Evolutionary conservation across 1,139 yeast species (phyloP).

Genomic region (Suhomyces choctaworum): DNA sequence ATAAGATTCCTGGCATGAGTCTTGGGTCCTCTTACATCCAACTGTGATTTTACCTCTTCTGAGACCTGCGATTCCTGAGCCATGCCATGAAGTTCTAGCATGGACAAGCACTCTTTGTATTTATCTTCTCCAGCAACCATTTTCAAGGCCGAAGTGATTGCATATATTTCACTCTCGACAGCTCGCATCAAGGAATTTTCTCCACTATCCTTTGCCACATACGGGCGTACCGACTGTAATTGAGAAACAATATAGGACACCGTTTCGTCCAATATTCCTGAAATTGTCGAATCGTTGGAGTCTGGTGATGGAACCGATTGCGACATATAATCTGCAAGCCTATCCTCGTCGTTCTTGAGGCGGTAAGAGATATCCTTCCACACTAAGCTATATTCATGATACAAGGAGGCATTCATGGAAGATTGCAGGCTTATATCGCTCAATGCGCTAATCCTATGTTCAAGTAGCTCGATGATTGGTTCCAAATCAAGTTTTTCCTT

Average conservation of each 20-base stretch:
- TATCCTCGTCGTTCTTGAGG: conserved; percentile 31
- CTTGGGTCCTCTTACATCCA: too few relatives aligned
- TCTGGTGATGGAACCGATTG: conserved; percentile 16
- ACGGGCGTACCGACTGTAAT: conserved; percentile 9
- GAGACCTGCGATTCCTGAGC: too few relatives aligned
- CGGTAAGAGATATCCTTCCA: conserved; percentile 42
- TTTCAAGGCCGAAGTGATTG: conserved; percentile 23
- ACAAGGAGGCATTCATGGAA: conserved; percentile 30
- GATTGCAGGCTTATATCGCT: conserved; percentile 26
- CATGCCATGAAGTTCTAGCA: conserved; percentile 14
- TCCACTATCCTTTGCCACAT: not conserved
- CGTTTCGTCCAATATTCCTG: conserved; percentile 12
- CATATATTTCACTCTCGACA: conserved; percentile 25
- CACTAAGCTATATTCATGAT: conserved; percentile 30
- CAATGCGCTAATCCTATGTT: conserved; percentile 32
- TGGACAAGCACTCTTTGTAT: conserved; percentile 5
- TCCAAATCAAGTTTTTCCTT: conserved; percentile 33
- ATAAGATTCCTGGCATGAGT: too few relatives aligned
- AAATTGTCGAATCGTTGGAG: conserved; percentile 10
- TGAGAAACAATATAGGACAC: conserved; percentile 8
- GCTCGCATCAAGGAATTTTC: conserved; percentile 22
- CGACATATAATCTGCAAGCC: conserved; percentile 21
- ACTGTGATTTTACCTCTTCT: too few relatives aligned
- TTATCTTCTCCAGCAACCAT: conserved; percentile 15
- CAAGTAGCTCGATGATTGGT: conserved; percentile 34